A percentile compares a stretch with the other conserved stretches of the same genome.
These are phyloP conservation scores for Cercospora zeina DNA, from an alignment of 2,329 filamentous ascomycete genomes.

Conservation along the genomic window DNA sequence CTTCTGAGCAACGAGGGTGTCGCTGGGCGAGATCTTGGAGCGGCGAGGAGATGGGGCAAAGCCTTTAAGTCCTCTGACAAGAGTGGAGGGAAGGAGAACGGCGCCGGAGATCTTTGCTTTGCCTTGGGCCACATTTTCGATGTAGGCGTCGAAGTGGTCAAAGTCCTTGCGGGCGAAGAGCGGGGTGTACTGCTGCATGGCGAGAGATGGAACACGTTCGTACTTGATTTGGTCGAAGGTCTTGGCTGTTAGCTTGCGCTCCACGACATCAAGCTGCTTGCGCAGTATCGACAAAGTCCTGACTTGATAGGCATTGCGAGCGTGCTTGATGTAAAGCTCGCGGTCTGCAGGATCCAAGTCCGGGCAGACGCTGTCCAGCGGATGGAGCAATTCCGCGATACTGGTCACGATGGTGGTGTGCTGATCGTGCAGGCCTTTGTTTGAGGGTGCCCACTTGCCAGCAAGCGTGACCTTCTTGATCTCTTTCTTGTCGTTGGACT, in stretches of 20 bases:
- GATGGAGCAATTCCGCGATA: constrained; percentile 58
- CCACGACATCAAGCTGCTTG: constrained; percentile 55
- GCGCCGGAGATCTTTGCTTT: constrained; percentile 57
- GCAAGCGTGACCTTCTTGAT: constrained; percentile 56
- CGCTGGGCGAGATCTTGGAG: not conserved
- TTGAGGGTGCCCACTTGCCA: constrained; percentile 62
- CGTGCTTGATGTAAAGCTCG: constrained; percentile 55
- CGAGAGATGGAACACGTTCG: constrained; percentile 57
- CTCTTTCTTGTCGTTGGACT: constrained; percentile 44
- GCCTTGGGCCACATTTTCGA: constrained; percentile 52
- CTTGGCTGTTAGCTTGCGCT: constrained; percentile 53
- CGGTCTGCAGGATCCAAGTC: constrained; percentile 42
- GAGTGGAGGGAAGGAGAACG: constrained; percentile 54
- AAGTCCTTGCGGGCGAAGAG: constrained; percentile 56
- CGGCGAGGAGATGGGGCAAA: not conserved
- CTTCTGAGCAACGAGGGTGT: constrained; percentile 37
- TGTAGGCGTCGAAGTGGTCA: constrained; percentile 53
- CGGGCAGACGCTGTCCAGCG: constrained; percentile 41
- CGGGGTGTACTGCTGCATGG: constrained; percentile 56
- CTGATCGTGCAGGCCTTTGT: constrained; percentile 58
- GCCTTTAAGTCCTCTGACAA: constrained; percentile 42
- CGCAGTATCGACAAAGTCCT: constrained; percentile 55
- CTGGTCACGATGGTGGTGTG: constrained; percentile 59
- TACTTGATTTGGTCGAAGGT: constrained; percentile 57
- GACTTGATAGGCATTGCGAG: constrained; percentile 55